A percentile compares a stretch with the other conserved stretches of the same genome.
phyloP scores from a whole-genome alignment of 371 early-diverging fungal species.

The Mucor plumbeus region DNA sequence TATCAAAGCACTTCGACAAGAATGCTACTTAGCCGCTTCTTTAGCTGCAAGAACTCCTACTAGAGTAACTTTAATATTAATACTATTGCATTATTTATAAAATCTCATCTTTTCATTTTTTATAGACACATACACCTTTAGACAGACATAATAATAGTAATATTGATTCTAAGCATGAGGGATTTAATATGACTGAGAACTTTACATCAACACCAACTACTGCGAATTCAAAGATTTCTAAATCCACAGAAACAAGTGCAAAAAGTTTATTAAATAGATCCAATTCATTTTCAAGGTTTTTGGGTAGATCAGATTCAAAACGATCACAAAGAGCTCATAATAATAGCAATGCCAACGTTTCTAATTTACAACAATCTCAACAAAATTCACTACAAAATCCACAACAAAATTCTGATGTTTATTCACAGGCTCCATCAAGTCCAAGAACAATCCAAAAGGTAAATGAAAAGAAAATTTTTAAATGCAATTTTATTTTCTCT shows the following conservation, averaged over 20 bases:
- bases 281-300: slow-evolving; percentile 56
- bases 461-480: not conserved
- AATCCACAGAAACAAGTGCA: slow-evolving; percentile 43
- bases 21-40: slow-evolving; percentile 55
- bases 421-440: slow-evolving; percentile 42
- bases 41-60: slow-evolving; percentile 39
- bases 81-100: not conserved
- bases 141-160: slow-evolving; percentile 12
- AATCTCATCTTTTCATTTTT: not conserved
- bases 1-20: slow-evolving; percentile 71
- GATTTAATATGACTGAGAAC: slow-evolving; percentile 34
- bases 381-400: slow-evolving; percentile 8
- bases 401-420: slow-evolving; percentile 28
- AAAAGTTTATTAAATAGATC: slow-evolving; percentile 50
- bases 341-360: slow-evolving; percentile 14
- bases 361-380: slow-evolving; percentile 12
- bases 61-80: slow-evolving; percentile 8
- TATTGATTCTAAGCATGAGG: slow-evolving; percentile 35
- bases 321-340: slow-evolving; percentile 31
- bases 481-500: too few relatives aligned
- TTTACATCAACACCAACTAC: slow-evolving; percentile 21
- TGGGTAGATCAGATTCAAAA: slow-evolving; percentile 56
- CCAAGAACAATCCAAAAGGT: slow-evolving; percentile 48
- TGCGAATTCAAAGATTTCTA: slow-evolving; percentile 31
- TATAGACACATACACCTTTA: slow-evolving; percentile 4